Evolutionary conservation across 1,139 yeast species (phyloP), one percentile per base, ranked within the genome.

Genomic region (Chernovozyma sophiae-reginae): DNA sequence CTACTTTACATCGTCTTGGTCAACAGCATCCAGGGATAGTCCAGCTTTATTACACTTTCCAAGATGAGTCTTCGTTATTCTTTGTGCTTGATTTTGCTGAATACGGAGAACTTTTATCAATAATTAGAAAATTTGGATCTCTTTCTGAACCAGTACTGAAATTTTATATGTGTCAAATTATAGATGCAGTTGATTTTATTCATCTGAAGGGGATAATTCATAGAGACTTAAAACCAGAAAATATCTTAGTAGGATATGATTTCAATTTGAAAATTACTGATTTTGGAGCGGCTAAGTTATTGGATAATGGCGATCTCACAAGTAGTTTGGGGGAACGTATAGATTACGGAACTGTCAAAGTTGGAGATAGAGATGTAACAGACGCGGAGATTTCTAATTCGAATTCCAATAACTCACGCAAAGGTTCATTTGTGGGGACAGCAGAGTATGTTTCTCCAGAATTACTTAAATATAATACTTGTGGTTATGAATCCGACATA

Each of bases 181-280:
- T 94, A 30, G 97, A 90, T 58, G 94, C 97, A 0, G 80, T 92
- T 12, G 77, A 74, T 45, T 90, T 78, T 57, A 84, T 92, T 72
- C 98, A 92, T 44, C 69, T 63, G 60, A 68, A 68, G 43, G 98
- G 98, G 10, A 85, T 94, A 15, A 79, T 92, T 32, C 99, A 92
- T 57, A 76, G 99, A 44, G 99, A 92, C 59, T 71, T 92, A 47
- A 92, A 92, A 61, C 99, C 99, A 0, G 99, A 92, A 53, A 92
- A 92, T 54, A 81, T 84, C 28, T 65, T 92, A 45, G 77, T 94
- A 37, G 95, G 90, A 49, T 72, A 74, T 43, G 81, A 85, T 41
- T 81, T 85, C 79, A 80, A 86, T 46, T 71, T 92, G 41, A 89
- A 89, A 58, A 77, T 94, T 38, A 92, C 98, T n/a, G 99, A 94